Evolutionary conservation across 352 stramenopile species (phyloP).

Genomic region (Phytophthora quininea): DNA sequence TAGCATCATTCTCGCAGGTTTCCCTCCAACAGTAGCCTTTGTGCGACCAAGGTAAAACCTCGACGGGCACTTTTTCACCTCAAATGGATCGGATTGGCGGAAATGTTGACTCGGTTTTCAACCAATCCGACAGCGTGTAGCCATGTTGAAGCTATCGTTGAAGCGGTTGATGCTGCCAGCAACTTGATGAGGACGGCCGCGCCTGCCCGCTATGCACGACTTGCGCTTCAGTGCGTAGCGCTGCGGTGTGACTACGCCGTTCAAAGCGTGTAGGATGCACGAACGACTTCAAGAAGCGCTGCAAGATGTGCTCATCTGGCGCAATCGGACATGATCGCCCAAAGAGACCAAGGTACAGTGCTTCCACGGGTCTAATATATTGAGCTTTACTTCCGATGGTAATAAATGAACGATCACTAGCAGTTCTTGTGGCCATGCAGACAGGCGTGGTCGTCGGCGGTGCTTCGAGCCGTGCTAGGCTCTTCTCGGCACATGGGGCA

Average conservation of each 20-base stretch:
- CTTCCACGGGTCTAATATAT: constrained; percentile 1
- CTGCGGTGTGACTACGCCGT: too few species aligned
- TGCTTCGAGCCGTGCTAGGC: constrained; percentile 24
- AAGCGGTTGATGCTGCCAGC: too few species aligned
- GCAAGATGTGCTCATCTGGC: too few species aligned
- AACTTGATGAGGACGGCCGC: too few species aligned
- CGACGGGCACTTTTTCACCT: background rate
- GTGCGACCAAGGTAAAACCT: constrained; percentile 11
- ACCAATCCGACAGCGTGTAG: background rate
- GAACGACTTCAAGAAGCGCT: too few species aligned
- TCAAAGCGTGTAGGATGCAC: too few species aligned
- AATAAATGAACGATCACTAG: constrained; percentile 23
- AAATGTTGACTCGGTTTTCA: background rate
- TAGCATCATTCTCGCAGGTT: constrained; percentile 45
- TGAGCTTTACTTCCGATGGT: constrained; percentile 39
- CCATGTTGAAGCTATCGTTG: too few species aligned
- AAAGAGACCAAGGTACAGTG: too few species aligned
- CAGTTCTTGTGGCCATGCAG: constrained; percentile 4
- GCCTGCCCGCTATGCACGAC: too few species aligned
- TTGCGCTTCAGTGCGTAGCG: too few species aligned
- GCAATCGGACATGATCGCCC: too few species aligned
- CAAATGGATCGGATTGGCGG: background rate
- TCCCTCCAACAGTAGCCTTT: constrained; percentile 33
- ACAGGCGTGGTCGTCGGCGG: constrained; percentile 12
- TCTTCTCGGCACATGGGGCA: constrained; percentile 89